phyloP scores from a whole-genome alignment of 2,329 filamentous ascomycete genomes.

The Fusarium verrucosum region DNA sequence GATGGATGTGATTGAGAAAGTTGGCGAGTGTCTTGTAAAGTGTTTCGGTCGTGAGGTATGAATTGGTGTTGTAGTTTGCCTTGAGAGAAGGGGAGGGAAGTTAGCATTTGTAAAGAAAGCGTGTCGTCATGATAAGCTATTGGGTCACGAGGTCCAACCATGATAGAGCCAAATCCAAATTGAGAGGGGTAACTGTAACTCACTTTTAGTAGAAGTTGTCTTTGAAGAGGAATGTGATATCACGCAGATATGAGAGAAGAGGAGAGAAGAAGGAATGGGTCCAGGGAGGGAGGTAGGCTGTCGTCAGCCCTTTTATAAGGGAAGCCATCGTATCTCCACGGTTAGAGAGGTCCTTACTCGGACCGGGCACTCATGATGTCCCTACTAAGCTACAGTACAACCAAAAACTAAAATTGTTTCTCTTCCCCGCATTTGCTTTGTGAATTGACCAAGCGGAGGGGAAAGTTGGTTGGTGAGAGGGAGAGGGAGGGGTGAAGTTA shows the following conservation, averaged over 20 bases:
- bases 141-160: conserved; percentile 2
- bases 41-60: neutral
- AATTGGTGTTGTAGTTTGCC: neutral
- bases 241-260: neutral
- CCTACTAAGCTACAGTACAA: conserved; percentile 2
- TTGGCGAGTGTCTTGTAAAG: neutral
- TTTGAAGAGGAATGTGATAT: neutral
- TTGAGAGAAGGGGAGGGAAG: neutral
- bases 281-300: conserved; percentile 11
- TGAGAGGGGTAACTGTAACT: conserved; percentile 20
- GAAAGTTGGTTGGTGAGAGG: conserved; percentile 2
- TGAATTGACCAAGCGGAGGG: conserved; percentile 22
- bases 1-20: conserved; percentile 8
- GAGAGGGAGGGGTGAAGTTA: conserved; percentile 36
- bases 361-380: conserved; percentile 31
- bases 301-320: conserved; percentile 25
- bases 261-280: neutral
- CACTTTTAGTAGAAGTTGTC: conserved; percentile 12
- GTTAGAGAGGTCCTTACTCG: conserved; percentile 6
- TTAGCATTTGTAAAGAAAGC: neutral
- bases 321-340: conserved; percentile 8
- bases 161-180: neutral
- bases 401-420: conserved; percentile 19
- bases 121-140: conserved; percentile 29
- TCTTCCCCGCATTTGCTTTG: conserved; percentile 29